Base-by-base conservation (phyloP, 78 protist species). In the Dictyostelium capitatum region DNA sequence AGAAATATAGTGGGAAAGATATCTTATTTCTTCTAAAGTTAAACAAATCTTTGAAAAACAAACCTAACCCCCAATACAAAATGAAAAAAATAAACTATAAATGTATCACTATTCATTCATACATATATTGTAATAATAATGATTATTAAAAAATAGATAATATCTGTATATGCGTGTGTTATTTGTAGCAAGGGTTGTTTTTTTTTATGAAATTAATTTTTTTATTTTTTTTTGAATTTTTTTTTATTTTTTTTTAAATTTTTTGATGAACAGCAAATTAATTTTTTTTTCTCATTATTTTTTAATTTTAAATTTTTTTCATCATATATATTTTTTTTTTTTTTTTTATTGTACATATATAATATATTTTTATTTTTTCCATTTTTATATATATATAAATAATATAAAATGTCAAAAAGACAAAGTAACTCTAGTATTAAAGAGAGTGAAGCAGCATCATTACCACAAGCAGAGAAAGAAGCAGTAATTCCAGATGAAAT, bases 401-500 rank as follows among this genome's bases (percentile, higher is more conserved):
- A 4, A 65, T 30, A 57, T 23, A 59, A 23, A 59, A 67, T 67
- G 75, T 32, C 75, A 7, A 67, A 67, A 67, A 67, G 69, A 78
- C 69, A 28, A 78, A 37, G 43, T 37, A 37, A 37, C 43, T 37
- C 43, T 37, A 78, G 41, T 14, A 14, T 32, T 8, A 56, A 23
- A 37, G 23, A 30, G 11, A 30, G 51, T 78, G 72, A 82, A 12
- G 67, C 37, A 50, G 50, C 30, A 25, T 37, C 82, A 56, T n/a
- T 46, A 15, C 53, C 79, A 62, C 90, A 77, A 67, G 84, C 89
- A 17, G 82, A 79, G 47, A 74, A 67, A 30, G 90, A 90, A 17
- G 83, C 89, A 75, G 95, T 75, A 8, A 73, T 90, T 59, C 95
- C 95, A 47, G 95, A 81, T 25, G 95, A 90, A 46, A 90, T 90